phyloP scores from a whole-genome alignment of 345 rosid genomes.

The Clarkia xantiana region DNA sequence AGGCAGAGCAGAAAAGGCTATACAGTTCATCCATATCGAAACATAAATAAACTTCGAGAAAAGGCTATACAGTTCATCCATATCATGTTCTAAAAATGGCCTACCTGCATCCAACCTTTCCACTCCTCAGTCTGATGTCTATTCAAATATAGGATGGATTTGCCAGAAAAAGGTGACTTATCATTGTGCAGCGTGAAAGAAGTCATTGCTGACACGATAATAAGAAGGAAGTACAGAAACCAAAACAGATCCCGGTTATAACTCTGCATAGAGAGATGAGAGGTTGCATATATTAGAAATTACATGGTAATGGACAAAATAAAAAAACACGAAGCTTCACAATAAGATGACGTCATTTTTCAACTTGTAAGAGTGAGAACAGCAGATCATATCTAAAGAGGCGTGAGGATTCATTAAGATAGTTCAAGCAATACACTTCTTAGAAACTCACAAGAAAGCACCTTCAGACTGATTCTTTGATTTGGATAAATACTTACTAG shows the following conservation, averaged over 20 bases:
- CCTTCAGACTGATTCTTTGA: too few species aligned
- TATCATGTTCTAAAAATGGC: conserved; percentile 12
- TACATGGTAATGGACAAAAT: not conserved
- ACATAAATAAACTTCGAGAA: conserved; percentile 1
- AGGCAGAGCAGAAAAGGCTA: too few species aligned
- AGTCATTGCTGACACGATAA: conserved; percentile 84
- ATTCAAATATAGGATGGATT: conserved; percentile 78
- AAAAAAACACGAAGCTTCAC: not conserved
- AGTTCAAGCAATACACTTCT: too few species aligned
- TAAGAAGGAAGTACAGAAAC: conserved; percentile 89
- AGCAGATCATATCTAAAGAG: too few species aligned
- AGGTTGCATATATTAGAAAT: conserved; percentile 10
- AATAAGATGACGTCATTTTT: too few species aligned
- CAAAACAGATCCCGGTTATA: conserved; percentile 82
- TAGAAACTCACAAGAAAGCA: too few species aligned
- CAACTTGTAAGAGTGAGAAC: too few species aligned
- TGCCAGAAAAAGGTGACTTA: conserved; percentile 78
- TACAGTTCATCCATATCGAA: not conserved
- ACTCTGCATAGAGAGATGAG: conserved; percentile 40
- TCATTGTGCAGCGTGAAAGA: conserved; percentile 83
- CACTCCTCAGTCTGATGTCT: conserved; percentile 99
- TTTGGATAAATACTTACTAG: too few species aligned
- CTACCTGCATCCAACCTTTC: conserved; percentile 99
- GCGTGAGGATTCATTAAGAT: too few species aligned
- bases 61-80: too few species aligned